Base-by-base conservation (phyloP, 2,329 filamentous ascomycete genomes). In the Penicillium sp. region DNA sequence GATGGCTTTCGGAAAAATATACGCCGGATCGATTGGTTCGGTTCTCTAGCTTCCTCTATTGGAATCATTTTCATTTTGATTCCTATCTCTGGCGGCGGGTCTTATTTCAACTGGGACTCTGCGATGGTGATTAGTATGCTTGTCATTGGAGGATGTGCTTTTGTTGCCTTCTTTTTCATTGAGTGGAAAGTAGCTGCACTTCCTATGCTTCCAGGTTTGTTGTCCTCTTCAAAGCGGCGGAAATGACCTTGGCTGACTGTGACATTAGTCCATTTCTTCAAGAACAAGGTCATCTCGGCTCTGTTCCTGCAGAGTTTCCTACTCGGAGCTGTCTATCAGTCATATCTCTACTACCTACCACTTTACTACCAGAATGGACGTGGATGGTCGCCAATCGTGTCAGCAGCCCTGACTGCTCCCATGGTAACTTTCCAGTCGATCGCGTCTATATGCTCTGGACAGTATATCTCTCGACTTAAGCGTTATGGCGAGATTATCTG, bases 41-140 rank as follows among this genome's bases (percentile, higher is more conserved):
- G 85, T 1, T 73, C 84, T 1, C 51, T 85, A 10, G 74, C 78
- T 2, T 81, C 79, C 4, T 81, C 81, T 0, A 69, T 78, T 6
- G 83, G 78, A 0, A 79, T 85, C 26, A 79, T 87, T 9, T 74
- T 86, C 12, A 59, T 87, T 2, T 73, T 87, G 16, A 84, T 88
- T 42, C 85, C 85, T 0, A 78, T 87, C 12, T 85, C 83, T 2
- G 83, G 83, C 15, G 83, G 81, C 51, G 82, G 80, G 1, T 76
- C 78, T 0, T 82, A 83, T 53, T 85, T 84, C 56, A 65, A 73
- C 3, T 84, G 81, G 81, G 62, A 74, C 26, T 82, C 79, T 9
- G 73, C 82, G 0, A 77, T 84, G 75, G 79, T 84, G 1, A 83
- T 86, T 21, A 75, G 76, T 34, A 84, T 86, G 81, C 70, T 87